Conservation (phyloP, 495 filamentous ascomycete species). For the Neurospora sp. region DNA sequence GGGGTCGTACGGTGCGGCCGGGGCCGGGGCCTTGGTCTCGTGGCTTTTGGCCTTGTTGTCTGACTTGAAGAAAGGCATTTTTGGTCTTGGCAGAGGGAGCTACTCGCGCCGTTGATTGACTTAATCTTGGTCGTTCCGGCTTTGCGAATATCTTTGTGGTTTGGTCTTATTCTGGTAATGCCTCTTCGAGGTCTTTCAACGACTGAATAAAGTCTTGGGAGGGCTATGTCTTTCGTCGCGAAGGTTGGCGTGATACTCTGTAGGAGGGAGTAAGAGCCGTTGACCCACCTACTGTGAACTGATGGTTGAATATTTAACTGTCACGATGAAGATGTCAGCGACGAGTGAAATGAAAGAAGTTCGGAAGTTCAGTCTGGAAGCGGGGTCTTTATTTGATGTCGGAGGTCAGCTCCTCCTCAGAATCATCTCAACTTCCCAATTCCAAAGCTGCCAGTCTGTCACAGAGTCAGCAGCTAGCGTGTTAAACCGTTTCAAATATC, state of each 20-base stretch:
- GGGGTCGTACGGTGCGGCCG: not conserved
- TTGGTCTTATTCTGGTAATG: not conserved
- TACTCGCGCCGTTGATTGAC: not conserved
- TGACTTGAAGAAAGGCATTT: not conserved
- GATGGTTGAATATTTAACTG: not conserved
- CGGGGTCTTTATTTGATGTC: not conserved
- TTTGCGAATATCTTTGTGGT: not conserved
- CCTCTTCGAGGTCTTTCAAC: not conserved
- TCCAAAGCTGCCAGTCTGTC: not conserved
- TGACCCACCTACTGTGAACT: not conserved
- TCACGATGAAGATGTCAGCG: not conserved
- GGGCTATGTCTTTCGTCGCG: not conserved
- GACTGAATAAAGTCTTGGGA: not conserved
- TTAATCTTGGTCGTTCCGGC: not conserved
- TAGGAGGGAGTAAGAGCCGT: not conserved
- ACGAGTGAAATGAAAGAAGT: not conserved
- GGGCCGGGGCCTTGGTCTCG: not conserved
- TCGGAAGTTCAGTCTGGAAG: not conserved
- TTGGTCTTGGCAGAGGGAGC: not conserved
- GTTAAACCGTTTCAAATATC: not conserved
- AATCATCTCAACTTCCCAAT: not conserved
- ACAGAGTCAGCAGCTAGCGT: not conserved
- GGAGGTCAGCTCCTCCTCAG: not conserved
- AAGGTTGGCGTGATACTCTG: not conserved
- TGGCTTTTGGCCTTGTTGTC: not conserved